Conservation (phyloP, 257 asterid genomes). For the Thymus quinquecostatus region DNA sequence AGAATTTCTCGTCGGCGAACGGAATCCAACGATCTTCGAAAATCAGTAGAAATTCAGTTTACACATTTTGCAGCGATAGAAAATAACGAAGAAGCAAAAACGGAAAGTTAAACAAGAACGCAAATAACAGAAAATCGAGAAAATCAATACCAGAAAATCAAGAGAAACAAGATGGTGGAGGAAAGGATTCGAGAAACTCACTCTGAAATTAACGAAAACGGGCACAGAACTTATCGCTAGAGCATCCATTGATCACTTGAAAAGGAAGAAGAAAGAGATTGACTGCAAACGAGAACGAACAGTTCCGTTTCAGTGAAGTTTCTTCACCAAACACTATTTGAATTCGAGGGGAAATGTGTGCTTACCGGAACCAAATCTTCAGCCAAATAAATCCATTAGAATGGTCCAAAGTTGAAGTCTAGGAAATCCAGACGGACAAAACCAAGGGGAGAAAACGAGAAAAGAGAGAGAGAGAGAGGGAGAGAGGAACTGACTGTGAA, state of each 20-base stretch:
- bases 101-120: constrained; percentile 6
- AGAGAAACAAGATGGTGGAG: neutral
- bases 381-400: constrained; percentile 4
- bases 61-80: neutral
- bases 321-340: neutral
- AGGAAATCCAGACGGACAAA: constrained; percentile 39
- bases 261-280: neutral
- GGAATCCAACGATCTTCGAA: neutral
- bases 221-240: constrained; percentile 47
- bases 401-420: constrained; percentile 31
- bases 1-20: constrained; percentile 18
- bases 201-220: constrained; percentile 51
- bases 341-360: constrained; percentile 8
- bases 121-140: constrained; percentile 12
- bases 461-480: constrained; percentile 31
- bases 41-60: constrained; percentile 17
- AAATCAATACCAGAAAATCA: neutral
- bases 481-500: constrained; percentile 20
- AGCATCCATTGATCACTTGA: constrained; percentile 51
- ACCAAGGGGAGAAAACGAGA: neutral
- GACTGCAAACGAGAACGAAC: neutral
- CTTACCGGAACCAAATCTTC: neutral
- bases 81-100: constrained; percentile 16
- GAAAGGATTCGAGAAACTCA: constrained; percentile 32
- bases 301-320: constrained; percentile 7